Evolutionary conservation across 192 early-diverging fungal species (phyloP).

Genomic region (Backusella tarrabulga): DNA sequence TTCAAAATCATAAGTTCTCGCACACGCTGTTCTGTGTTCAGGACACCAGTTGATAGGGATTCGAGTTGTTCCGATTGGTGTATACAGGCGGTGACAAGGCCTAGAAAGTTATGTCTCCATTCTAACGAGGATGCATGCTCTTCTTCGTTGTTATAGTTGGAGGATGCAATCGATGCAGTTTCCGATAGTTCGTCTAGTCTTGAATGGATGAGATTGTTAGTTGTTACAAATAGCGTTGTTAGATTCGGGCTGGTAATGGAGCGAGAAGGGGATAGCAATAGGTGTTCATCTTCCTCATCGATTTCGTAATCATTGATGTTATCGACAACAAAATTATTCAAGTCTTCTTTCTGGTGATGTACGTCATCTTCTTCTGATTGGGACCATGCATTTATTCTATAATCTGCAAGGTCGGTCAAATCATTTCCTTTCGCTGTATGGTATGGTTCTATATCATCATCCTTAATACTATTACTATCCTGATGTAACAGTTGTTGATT

Average conservation of each 20-base stretch:
- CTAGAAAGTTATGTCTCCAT: conserved; percentile 20
- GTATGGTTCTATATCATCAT: not conserved
- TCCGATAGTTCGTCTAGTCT: conserved; percentile 32
- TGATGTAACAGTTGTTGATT: not conserved
- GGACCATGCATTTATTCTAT: not conserved
- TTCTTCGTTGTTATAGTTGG: not conserved
- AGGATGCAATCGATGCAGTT: conserved; percentile 17
- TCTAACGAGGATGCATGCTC: not conserved
- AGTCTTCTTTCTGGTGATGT: not conserved
- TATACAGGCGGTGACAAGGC: conserved; percentile 21
- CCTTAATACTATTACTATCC: not conserved
- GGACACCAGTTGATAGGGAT: conserved; percentile 22
- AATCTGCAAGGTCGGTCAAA: not conserved
- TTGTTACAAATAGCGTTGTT: conserved; percentile 26
- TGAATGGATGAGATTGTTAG: conserved; percentile 26
- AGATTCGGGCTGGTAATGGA: conserved; percentile 19
- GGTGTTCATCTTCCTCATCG: not conserved
- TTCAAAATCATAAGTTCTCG: conserved; percentile 21
- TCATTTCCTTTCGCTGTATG: not conserved
- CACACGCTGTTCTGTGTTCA: conserved; percentile 28
- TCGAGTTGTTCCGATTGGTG: conserved; percentile 30
- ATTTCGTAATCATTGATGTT: not conserved
- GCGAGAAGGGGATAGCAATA: not conserved
- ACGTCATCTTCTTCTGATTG: not conserved
- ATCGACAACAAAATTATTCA: not conserved